Evolutionary conservation across 1,284 basidiomycete species (phyloP).

Genomic region (Golubevia pallescens): DNA sequence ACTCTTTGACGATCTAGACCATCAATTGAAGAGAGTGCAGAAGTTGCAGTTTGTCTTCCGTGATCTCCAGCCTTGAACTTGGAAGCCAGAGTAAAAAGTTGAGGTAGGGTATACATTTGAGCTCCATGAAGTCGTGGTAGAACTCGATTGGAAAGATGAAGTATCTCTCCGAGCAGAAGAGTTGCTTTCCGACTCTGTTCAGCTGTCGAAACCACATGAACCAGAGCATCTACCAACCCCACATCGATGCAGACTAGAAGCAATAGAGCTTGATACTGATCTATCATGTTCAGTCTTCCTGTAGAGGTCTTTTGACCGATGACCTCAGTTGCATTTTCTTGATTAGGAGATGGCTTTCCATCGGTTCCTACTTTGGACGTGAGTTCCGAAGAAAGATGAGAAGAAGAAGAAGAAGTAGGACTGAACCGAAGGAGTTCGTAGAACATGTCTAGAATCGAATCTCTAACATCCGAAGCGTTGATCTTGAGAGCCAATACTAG

Average conservation of each 20-base stretch:
- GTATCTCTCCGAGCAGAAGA: conserved; percentile 85
- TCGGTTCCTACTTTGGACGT: too few relatives aligned
- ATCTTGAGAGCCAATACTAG: conserved; percentile 85
- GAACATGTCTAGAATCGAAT: conserved; percentile 80
- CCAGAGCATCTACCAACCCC: conserved; percentile 68
- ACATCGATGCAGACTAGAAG: conserved; percentile 84
- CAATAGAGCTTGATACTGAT: conserved; percentile 91
- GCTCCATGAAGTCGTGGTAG: conserved; percentile 84
- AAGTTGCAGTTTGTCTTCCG: conserved; percentile 78
- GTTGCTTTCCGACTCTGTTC: conserved; percentile 70
- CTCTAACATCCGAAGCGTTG: conserved; percentile 80
- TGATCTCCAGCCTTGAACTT: conserved; percentile 76
- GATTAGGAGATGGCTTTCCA: too few relatives aligned
- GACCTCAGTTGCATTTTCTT: too few relatives aligned
- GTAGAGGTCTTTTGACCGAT: too few relatives aligned
- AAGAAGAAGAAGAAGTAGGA: too few relatives aligned
- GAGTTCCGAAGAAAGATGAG: too few relatives aligned
- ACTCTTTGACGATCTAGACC: conserved; percentile 73
- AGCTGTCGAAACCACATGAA: conserved; percentile 39
- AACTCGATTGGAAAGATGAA: conserved; percentile 85
- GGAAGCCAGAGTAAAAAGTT: conserved; percentile 80
- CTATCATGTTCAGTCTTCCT: conserved; percentile 76
- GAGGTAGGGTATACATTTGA: conserved; percentile 80
- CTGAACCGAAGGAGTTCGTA: conserved; percentile 79
- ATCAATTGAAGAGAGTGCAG: conserved; percentile 85